Percentiles rank a stretch among this genome's conserved stretches.
Evolutionary conservation across 345 rosid genomes (phyloP).

Genomic region (Lepidium sativum): DNA sequence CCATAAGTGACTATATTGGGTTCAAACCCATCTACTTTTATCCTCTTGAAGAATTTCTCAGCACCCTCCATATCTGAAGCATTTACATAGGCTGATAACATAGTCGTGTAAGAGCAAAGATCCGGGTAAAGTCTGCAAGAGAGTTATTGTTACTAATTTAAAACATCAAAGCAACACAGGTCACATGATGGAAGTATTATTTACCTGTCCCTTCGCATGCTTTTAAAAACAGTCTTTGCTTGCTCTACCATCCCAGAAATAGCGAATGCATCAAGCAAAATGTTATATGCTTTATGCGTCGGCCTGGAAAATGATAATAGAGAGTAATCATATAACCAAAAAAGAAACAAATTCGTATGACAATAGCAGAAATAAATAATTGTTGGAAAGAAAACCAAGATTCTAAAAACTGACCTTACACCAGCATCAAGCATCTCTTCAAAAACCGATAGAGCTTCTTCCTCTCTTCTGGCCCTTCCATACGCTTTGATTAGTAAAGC

Average conservation of each 20-base stretch:
- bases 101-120: slow-evolving; percentile 82
- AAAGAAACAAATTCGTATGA: neutral
- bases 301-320: slow-evolving; percentile 46
- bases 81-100: slow-evolving; percentile 89
- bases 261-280: slow-evolving; percentile 92
- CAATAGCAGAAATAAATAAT: neutral
- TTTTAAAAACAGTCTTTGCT: slow-evolving; percentile 72
- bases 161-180: neutral
- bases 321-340: neutral
- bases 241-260: slow-evolving; percentile 97
- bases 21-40: slow-evolving; percentile 57
- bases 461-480: slow-evolving; percentile 93
- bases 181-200: neutral
- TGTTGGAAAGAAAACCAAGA: neutral
- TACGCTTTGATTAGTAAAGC: slow-evolving; percentile 87
- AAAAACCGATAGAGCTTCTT: slow-evolving; percentile 93
- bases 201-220: slow-evolving; percentile 97
- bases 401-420: slow-evolving; percentile 60
- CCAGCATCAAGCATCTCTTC: slow-evolving; percentile 98
- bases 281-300: slow-evolving; percentile 81
- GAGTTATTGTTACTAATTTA: neutral
- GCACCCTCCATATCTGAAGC: slow-evolving; percentile 94
- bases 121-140: slow-evolving; percentile 65
- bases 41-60: slow-evolving; percentile 67
- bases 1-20: slow-evolving; percentile 81